These are phyloP conservation scores for Didymella segeticola DNA, from an alignment of 2,329 filamentous ascomycete species.

Conservation along the genomic window DNA sequence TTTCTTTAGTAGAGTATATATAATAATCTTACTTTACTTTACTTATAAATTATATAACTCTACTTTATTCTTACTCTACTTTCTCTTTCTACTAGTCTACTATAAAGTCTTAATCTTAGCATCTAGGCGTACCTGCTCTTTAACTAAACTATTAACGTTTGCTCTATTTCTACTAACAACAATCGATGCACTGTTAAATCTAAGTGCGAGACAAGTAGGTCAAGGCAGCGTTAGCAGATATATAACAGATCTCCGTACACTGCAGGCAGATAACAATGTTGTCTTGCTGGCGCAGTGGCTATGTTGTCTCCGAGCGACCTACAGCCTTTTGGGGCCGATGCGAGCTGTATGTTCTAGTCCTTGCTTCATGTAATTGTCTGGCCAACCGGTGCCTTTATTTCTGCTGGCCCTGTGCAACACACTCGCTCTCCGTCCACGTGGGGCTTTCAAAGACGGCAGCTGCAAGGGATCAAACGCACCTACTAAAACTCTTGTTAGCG, in stretches of 20 bases:
- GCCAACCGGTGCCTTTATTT: slow-evolving; percentile 1
- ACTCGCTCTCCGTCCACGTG: slow-evolving; percentile 10
- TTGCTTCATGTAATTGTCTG: slow-evolving; percentile 4
- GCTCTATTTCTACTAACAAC: too few species aligned
- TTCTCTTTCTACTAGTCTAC: too few species aligned
- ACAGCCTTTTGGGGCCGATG: not conserved
- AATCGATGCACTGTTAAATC: too few species aligned
- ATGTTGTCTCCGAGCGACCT: slow-evolving; percentile 7
- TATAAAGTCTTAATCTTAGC: too few species aligned
- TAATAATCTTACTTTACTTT: too few species aligned
- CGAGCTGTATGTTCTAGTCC: not conserved
- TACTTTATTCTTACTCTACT: too few species aligned
- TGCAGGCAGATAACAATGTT: slow-evolving; percentile 1
- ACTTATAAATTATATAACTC: too few species aligned
- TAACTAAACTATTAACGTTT: too few species aligned
- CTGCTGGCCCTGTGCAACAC: not conserved
- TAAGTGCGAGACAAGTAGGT: not conserved
- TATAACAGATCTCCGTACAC: not conserved
- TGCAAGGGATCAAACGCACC: slow-evolving; percentile 8
- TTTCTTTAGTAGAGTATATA: too few species aligned
- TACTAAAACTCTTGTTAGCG: slow-evolving; percentile 1
- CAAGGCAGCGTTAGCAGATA: not conserved
- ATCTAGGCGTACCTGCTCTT: too few species aligned
- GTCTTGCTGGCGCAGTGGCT: not conserved
- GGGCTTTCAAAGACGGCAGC: slow-evolving; percentile 1